A percentile compares a stretch with the other conserved stretches of the same genome.
Conservation (phyloP, 108 stramenopile genomes). For the Ochromonas danica region DNA sequence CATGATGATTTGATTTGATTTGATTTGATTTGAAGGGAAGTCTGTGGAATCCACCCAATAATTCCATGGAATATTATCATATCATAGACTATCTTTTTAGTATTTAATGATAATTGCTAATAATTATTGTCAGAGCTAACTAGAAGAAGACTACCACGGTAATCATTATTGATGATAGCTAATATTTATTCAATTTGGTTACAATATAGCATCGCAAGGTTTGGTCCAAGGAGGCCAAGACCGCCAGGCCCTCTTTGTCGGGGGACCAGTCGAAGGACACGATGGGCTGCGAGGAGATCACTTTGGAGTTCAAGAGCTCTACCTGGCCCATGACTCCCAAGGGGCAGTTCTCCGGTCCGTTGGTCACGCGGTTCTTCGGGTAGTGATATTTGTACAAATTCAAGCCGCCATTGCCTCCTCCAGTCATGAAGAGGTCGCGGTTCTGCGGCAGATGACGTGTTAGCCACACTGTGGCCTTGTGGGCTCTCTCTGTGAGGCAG, state of each 20-base stretch:
- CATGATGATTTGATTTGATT: no score
- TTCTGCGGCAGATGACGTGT: constrained; percentile 77
- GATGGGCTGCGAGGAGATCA: constrained; percentile 80
- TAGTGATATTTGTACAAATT: constrained; percentile 81
- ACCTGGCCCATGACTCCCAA: constrained; percentile 69
- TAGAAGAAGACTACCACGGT: no score
- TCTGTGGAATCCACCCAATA: no score
- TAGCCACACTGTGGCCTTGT: constrained; percentile 72
- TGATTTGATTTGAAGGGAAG: no score
- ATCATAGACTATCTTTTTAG: no score
- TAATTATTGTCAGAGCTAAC: no score
- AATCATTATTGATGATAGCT: no score
- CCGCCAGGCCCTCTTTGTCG: constrained; percentile 74
- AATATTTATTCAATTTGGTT: constrained; percentile 67
- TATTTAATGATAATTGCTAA: no score
- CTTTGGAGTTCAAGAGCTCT: constrained; percentile 71
- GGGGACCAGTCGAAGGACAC: constrained; percentile 78
- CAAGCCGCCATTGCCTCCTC: constrained; percentile 78
- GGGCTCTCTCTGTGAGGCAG: constrained; percentile 66
- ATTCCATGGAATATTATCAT: no score
- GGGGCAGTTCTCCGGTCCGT: constrained; percentile 61
- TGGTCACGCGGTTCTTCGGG: constrained; percentile 56
- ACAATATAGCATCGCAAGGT: constrained; percentile 66
- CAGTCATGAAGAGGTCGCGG: constrained; percentile 75
- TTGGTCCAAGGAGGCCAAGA: constrained; percentile 73